These are phyloP conservation scores for Rhododendron griersonianum DNA, from an alignment of 148 eudicot species.

Conservation along the genomic window DNA sequence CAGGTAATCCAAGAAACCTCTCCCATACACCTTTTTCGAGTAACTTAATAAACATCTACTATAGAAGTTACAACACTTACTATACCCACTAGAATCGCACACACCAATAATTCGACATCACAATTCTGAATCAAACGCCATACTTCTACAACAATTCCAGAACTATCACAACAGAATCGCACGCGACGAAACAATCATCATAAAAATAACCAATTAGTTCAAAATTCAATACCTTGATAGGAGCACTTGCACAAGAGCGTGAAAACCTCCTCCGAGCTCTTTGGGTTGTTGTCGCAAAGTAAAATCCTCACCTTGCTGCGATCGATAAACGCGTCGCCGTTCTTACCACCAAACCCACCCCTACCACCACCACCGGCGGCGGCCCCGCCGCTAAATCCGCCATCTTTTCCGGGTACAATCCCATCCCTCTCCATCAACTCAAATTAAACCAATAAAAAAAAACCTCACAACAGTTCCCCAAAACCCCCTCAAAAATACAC, in stretches of 20 bases:
- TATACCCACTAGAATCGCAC: not conserved
- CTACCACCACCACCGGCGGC: constrained; percentile 12
- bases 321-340: constrained; percentile 70
- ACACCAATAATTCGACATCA: not conserved
- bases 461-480: not conserved
- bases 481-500: not conserved
- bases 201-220: not conserved
- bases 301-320: constrained; percentile 85
- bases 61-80: not conserved
- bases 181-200: not conserved
- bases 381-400: constrained; percentile 19
- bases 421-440: constrained; percentile 28
- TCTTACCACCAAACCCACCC: constrained; percentile 30
- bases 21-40: not conserved
- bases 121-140: not conserved
- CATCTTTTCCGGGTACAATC: constrained; percentile 16
- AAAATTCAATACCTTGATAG: constrained; percentile 59
- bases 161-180: constrained; percentile 2
- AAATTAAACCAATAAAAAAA: constrained; percentile 7
- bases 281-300: constrained; percentile 69
- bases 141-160: not conserved
- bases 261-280: constrained; percentile 57
- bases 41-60: not conserved
- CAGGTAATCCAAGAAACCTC: not conserved
- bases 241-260: constrained; percentile 72